A percentile compares a stretch with the other conserved stretches of the same genome.
These are phyloP conservation scores for Aspergillus sp. DNA, from an alignment of 2,329 filamentous ascomycete species.

Conservation along the genomic window DNA sequence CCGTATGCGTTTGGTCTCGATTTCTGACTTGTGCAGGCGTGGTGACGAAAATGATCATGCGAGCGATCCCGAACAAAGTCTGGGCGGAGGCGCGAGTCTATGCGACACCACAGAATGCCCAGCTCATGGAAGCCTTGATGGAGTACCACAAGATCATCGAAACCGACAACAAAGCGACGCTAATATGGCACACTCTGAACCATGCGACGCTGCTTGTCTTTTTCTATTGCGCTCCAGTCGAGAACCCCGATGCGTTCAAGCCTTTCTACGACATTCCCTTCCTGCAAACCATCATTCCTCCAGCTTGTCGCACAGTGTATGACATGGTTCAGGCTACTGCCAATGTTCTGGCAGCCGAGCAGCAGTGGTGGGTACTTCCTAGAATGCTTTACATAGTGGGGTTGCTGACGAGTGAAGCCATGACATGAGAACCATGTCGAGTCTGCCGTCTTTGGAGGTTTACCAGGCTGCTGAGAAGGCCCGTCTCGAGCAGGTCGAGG, in stretches of 20 bases:
- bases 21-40: constrained; percentile 9
- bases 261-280: constrained; percentile 9
- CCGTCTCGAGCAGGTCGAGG: neutral
- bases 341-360: neutral
- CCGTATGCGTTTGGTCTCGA: neutral
- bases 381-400: neutral
- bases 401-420: constrained; percentile 10
- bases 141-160: constrained; percentile 13
- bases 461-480: constrained; percentile 1
- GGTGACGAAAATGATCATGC: constrained; percentile 17
- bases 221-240: constrained; percentile 9
- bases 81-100: constrained; percentile 15
- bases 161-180: constrained; percentile 8
- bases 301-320: constrained; percentile 8
- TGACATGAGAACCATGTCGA: constrained; percentile 16
- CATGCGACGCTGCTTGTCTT: constrained; percentile 7
- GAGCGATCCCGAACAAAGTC: constrained; percentile 13
- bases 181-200: constrained; percentile 10
- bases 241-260: constrained; percentile 4
- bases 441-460: constrained; percentile 1
- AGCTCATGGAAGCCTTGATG: constrained; percentile 11
- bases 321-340: constrained; percentile 6
- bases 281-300: constrained; percentile 4
- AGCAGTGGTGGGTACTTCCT: neutral
- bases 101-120: neutral